Percentiles rank a stretch among this genome's conserved stretches.
phyloP scores from a whole-genome alignment of 1,139 yeast genomes.

The Spathaspora sp. region DNA sequence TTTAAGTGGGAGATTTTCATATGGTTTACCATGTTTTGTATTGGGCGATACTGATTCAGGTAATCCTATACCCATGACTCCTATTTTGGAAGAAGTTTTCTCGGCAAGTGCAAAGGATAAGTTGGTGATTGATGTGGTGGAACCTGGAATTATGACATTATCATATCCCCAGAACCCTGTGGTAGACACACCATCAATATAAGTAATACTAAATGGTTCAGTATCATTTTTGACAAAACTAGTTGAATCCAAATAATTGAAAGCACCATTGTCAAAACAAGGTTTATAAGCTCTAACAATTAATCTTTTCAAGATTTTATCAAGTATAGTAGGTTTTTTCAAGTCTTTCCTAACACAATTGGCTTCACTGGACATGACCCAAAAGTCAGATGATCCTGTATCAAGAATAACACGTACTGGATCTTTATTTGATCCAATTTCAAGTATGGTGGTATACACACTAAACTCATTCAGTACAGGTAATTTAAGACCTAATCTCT shows the following conservation, averaged over 20 bases:
- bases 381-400: constrained; percentile 33
- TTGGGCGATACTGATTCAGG: constrained; percentile 20
- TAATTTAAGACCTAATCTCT: not conserved
- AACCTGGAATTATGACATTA: constrained; percentile 32
- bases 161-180: constrained; percentile 61
- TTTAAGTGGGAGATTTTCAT: constrained; percentile 27
- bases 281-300: not conserved
- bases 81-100: constrained; percentile 38
- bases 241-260: constrained; percentile 9
- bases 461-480: not conserved
- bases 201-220: constrained; percentile 21
- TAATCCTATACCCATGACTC: constrained; percentile 48
- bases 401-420: constrained; percentile 36
- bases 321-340: not conserved
- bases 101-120: constrained; percentile 53
- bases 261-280: constrained; percentile 11
- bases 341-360: not conserved
- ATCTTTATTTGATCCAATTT: constrained; percentile 33
- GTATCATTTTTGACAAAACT: constrained; percentile 8
- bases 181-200: constrained; percentile 45
- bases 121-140: constrained; percentile 23
- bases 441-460: constrained; percentile 40
- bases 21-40: constrained; percentile 12
- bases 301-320: not conserved
- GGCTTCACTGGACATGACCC: constrained; percentile 18